These are phyloP conservation scores for Phytophthora hybrid DNA, from an alignment of 352 stramenopile genomes.

Conservation along the genomic window DNA sequence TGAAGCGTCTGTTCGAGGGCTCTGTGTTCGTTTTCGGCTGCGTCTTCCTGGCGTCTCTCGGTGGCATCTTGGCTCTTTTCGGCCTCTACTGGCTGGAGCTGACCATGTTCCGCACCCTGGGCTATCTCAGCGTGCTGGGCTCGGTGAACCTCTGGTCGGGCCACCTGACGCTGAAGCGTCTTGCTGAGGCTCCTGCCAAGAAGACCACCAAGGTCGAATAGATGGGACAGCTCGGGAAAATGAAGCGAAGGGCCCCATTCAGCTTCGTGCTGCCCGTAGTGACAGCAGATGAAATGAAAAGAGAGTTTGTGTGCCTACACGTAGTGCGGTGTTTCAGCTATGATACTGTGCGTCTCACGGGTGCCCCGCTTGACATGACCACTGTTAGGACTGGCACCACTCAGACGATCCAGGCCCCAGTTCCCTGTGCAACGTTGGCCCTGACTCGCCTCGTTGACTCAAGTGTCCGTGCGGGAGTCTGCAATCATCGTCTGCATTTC, in stretches of 20 bases:
- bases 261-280: constrained; percentile 14
- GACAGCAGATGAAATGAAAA: constrained; percentile 33
- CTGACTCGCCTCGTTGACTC: neutral
- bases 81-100: constrained; percentile 89
- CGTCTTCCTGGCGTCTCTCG: constrained; percentile 80
- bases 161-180: constrained; percentile 81
- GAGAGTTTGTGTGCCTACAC: constrained; percentile 29
- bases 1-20: constrained; percentile 73
- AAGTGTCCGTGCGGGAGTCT: neutral
- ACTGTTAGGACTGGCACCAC: neutral
- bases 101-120: constrained; percentile 88
- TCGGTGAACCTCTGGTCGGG: constrained; percentile 67
- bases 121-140: constrained; percentile 74
- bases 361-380: neutral
- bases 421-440: neutral
- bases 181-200: constrained; percentile 50
- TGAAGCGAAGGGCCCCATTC: constrained; percentile 17
- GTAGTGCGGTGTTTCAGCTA: neutral
- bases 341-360: neutral
- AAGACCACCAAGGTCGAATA: constrained; percentile 76
- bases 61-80: constrained; percentile 82
- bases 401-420: neutral
- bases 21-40: constrained; percentile 73
- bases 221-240: constrained; percentile 12
- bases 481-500: constrained; percentile 3